Conservation (phyloP, 352 stramenopile genomes). For the Halophytophthora batemanensis region DNA sequence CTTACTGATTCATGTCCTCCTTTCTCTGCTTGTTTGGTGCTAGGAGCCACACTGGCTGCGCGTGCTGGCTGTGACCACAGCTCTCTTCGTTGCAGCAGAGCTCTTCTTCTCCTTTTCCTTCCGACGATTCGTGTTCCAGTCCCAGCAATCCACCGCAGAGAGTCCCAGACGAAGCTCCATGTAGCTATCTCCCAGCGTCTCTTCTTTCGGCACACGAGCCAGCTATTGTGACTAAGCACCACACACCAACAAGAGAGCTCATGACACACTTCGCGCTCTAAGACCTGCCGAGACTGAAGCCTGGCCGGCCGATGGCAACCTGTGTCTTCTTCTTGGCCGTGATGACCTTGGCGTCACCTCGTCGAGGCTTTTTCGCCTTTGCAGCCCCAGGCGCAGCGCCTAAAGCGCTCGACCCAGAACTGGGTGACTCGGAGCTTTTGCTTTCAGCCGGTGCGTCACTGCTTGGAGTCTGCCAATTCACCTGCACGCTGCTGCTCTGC, state of each 20-base stretch:
- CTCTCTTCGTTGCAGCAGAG: slow-evolving; percentile 39
- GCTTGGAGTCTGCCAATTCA: slow-evolving; percentile 47
- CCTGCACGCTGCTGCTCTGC: slow-evolving; percentile 79
- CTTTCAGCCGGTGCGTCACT: slow-evolving; percentile 4
- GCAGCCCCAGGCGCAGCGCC: neutral
- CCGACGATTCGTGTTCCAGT: slow-evolving; percentile 17
- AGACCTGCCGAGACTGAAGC: slow-evolving; percentile 76
- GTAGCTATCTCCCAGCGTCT: too few species aligned
- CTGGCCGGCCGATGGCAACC: slow-evolving; percentile 73
- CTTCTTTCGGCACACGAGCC: too few species aligned
- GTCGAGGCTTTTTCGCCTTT: slow-evolving; percentile 33
- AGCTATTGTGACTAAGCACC: too few species aligned
- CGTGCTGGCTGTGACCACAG: slow-evolving; percentile 30
- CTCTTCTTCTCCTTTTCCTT: slow-evolving; percentile 36
- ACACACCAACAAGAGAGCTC: neutral
- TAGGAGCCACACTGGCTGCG: slow-evolving; percentile 40
- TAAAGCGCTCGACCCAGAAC: neutral
- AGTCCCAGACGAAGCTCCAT: neutral
- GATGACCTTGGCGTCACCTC: slow-evolving; percentile 44
- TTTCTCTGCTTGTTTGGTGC: neutral
- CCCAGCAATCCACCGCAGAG: slow-evolving; percentile 2
- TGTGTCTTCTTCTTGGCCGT: slow-evolving; percentile 69
- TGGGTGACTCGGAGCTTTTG: slow-evolving; percentile 4
- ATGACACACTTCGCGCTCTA: too few species aligned
- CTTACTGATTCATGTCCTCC: neutral